phyloP scores from a whole-genome alignment of 305 asterid species.

The Fraxinus latifolia region DNA sequence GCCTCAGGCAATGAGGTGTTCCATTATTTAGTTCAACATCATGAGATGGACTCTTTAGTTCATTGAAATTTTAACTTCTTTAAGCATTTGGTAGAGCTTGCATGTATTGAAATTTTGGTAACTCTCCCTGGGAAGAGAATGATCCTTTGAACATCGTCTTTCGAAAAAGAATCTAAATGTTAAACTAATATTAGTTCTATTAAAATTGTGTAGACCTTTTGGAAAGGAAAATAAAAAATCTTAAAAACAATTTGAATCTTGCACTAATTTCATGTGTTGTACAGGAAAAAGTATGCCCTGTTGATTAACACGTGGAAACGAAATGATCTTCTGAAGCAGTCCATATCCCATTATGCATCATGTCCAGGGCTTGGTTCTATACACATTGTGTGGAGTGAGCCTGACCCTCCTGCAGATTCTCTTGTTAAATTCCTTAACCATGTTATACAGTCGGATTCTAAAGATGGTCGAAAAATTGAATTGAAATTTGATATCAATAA shows the following conservation, averaged over 20 bases:
- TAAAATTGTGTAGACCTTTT: background rate
- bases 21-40: background rate
- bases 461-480: conserved; percentile 49
- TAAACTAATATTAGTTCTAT: background rate
- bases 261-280: conserved; percentile 17
- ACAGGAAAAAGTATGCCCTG: conserved; percentile 70
- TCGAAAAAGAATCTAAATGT: background rate
- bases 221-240: background rate
- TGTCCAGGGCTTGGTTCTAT: conserved; percentile 69
- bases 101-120: background rate
- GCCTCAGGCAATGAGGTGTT: background rate
- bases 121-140: background rate
- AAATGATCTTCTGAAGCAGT: conserved; percentile 70
- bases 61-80: background rate
- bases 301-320: conserved; percentile 92
- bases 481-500: conserved; percentile 61
- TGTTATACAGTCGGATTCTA: conserved; percentile 40
- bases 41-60: background rate
- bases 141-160: background rate
- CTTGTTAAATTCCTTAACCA: conserved; percentile 48
- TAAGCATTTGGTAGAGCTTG: background rate
- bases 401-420: conserved; percentile 65
- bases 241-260: background rate
- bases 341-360: conserved; percentile 70
- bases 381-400: conserved; percentile 88